Percentiles rank a stretch among this genome's conserved stretches.
phyloP scores from a whole-genome alignment of 2,329 filamentous ascomycete species.

The Fusarium neocosmosporiellum region DNA sequence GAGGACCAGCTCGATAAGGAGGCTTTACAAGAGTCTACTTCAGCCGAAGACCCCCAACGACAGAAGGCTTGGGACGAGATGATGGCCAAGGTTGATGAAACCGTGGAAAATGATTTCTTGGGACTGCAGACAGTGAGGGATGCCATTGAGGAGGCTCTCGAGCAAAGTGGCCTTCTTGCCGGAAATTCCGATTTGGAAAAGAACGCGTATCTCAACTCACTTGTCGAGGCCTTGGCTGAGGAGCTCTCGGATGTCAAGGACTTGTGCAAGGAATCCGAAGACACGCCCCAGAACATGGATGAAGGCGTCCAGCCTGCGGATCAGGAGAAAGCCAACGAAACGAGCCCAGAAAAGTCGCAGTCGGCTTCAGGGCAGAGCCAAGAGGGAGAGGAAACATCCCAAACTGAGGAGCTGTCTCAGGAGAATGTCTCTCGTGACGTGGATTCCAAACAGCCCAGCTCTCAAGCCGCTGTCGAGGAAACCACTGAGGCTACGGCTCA shows the following conservation, averaged over 20 bases:
- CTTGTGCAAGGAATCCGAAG: constrained; percentile 24
- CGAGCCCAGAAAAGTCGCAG: not conserved
- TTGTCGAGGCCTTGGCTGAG: constrained; percentile 61
- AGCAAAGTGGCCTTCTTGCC: constrained; percentile 64
- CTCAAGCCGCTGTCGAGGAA: not conserved
- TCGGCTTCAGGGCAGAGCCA: not conserved
- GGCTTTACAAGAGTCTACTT: constrained; percentile 16
- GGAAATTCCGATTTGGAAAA: constrained; percentile 59
- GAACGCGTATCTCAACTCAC: constrained; percentile 60
- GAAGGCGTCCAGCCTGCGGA: constrained; percentile 3
- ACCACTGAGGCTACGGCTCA: not conserved
- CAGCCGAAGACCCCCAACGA: constrained; percentile 39
- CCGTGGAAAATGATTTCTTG: constrained; percentile 67
- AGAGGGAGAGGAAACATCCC: not conserved
- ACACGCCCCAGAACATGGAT: constrained; percentile 10
- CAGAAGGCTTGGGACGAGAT: constrained; percentile 64
- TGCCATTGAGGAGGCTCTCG: constrained; percentile 65
- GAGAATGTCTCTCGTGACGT: not conserved
- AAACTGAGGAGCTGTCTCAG: not conserved
- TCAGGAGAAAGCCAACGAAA: constrained; percentile 2
- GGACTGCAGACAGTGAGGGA: constrained; percentile 64
- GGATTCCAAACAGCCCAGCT: not conserved
- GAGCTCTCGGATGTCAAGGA: constrained; percentile 45
- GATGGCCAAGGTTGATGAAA: constrained; percentile 65
- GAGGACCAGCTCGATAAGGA: constrained; percentile 27